These are phyloP conservation scores for Pythium scleroteichum DNA, from an alignment of 352 stramenopile genomes.

Conservation along the genomic window DNA sequence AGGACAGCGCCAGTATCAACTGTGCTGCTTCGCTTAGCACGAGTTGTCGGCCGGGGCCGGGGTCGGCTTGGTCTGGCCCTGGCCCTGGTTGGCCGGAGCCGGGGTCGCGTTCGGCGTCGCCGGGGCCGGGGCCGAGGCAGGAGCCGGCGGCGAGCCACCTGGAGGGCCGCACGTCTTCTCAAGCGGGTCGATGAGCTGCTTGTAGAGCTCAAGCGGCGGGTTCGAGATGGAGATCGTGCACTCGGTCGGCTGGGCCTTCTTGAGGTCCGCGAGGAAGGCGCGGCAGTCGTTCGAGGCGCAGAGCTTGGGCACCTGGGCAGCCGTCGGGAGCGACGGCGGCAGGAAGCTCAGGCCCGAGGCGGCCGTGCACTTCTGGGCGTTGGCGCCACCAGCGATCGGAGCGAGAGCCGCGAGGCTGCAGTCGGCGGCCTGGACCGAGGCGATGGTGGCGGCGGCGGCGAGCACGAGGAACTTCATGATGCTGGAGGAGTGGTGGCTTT, in stretches of 20 bases:
- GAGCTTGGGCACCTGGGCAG: slow-evolving; percentile 9
- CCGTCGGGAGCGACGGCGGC: neutral
- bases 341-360: slow-evolving; percentile 1
- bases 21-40: too few species aligned
- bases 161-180: slow-evolving; percentile 2
- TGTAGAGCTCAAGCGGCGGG: slow-evolving; percentile 2
- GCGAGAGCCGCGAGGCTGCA: neutral
- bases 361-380: neutral
- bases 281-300: slow-evolving; percentile 5
- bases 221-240: slow-evolving; percentile 12
- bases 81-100: neutral
- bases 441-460: slow-evolving; percentile 4
- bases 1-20: too few species aligned
- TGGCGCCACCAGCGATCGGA: neutral
- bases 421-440: neutral
- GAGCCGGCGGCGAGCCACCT: neutral
- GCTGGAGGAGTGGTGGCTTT: neutral
- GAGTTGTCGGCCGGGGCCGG: too few species aligned
- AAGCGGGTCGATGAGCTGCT: slow-evolving; percentile 3
- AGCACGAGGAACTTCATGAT: slow-evolving; percentile 12
- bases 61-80: neutral
- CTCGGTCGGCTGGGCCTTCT: slow-evolving; percentile 7
- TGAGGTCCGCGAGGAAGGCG: slow-evolving; percentile 1
- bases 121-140: neutral
- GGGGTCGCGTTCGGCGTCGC: neutral